A percentile compares a stretch with the other conserved stretches of the same genome.
Evolutionary conservation across 768 basidiomycete species (phyloP).

Genomic region (Auriscalpium microsporum): DNA sequence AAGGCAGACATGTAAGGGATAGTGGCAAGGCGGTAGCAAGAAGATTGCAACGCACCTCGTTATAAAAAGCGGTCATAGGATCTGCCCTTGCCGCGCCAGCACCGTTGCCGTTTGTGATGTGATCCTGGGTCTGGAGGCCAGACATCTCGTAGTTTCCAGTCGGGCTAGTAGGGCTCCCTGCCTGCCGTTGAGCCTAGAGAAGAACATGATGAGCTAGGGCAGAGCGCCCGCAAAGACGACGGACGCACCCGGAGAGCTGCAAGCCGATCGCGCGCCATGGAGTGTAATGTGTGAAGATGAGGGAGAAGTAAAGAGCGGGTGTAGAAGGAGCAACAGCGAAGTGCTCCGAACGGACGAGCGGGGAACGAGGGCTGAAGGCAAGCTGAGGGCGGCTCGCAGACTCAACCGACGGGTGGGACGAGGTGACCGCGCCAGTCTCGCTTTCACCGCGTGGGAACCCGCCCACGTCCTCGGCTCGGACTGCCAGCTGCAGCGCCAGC

Average conservation of each 20-base stretch:
- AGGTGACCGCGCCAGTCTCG: background rate
- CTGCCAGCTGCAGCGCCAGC: too few relatives aligned
- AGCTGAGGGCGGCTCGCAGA: background rate
- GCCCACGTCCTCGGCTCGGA: background rate
- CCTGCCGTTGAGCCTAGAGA: constrained; percentile 24
- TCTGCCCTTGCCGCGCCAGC: constrained; percentile 16
- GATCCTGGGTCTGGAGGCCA: constrained; percentile 15
- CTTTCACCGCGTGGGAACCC: background rate
- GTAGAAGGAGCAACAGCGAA: background rate
- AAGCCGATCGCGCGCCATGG: constrained; percentile 17
- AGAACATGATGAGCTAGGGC: background rate
- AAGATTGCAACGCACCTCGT: constrained; percentile 19
- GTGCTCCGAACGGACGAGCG: background rate
- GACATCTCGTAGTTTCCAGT: constrained; percentile 24
- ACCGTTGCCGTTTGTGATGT: constrained; percentile 14
- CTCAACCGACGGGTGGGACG: too few relatives aligned
- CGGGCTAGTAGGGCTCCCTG: constrained; percentile 10
- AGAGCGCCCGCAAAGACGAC: background rate
- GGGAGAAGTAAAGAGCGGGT: background rate
- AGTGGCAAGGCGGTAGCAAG: background rate
- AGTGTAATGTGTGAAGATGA: background rate
- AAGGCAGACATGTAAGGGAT: background rate
- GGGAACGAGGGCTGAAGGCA: background rate
- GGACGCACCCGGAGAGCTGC: constrained; percentile 16
- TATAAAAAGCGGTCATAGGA: constrained; percentile 24